Base-by-base conservation (phyloP, 371 early-diverging fungal species). In the Syncephalastrum monosporum region DNA sequence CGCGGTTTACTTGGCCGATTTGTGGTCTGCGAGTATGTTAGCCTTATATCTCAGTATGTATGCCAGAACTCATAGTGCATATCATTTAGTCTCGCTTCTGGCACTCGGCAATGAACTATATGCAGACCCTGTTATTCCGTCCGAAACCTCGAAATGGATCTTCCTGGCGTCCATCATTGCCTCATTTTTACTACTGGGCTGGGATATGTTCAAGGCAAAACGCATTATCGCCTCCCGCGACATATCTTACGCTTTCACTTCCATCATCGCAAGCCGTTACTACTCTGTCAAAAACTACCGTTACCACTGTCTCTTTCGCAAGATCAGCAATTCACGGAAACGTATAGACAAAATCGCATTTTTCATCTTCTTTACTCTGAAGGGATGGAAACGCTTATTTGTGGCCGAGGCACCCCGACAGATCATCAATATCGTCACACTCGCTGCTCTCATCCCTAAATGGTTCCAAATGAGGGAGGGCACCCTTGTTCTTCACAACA, bases 391-490 rank as follows among this genome's bases (percentile, higher is more conserved):
- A 65, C 81, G 93, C 41, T 67, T 95, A 3, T 55, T 95, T 29
- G 73, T 95, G 33, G 92, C 95, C 25, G 93, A 93, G 59, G 83
- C 91, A 1, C 94, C 94, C 19, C 89, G 95, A 47, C 91, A 91
- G 62, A 83, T 87, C 42, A 83, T 94, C 23, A 73, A 71, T 53
- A 48, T 67, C n/a, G 69, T 74, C 5, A 77, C 77, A 1, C 42
- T 77, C 25, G 50, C 61, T 14, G 70, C 64, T 2, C 33, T 75
- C 14, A 48, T 68, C 1, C 68, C 68, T 15, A 45, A 58, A 42
- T 75, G 72, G 75, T 55, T 72, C 4, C 53, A 69, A 12, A 53
- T 68, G 13, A 47, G 44, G 42, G 49, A 70, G 42, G 62, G 61
- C 2, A 21, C 42, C 6, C 10, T 68, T 13, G 54, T 24, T 13